These are phyloP conservation scores for Sarcodon aspratus DNA, from an alignment of 768 basidiomycete species.

Conservation along the genomic window DNA sequence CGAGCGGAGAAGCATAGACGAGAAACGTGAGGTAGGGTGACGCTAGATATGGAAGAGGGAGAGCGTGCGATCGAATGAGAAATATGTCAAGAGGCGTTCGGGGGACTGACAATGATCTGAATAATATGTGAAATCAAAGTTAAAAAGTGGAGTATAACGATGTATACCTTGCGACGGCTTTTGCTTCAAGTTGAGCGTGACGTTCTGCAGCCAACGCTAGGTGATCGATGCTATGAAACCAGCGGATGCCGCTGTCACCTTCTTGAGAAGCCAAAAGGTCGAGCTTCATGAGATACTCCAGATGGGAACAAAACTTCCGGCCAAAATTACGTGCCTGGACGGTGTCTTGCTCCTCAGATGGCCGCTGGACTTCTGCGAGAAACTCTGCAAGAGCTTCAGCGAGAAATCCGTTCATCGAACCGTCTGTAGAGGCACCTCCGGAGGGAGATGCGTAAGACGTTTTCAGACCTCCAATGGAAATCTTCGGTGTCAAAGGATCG, in stretches of 20 bases:
- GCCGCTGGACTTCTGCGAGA: conserved; percentile 47
- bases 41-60: conserved; percentile 64
- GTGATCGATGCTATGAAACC: conserved; percentile 62
- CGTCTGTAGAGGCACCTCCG: conserved; percentile 24
- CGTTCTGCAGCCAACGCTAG: conserved; percentile 36
- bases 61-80: conserved; percentile 49
- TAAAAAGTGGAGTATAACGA: conserved; percentile 6
- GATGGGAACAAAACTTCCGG: conserved; percentile 35
- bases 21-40: conserved; percentile 66
- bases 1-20: conserved; percentile 53
- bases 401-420: conserved; percentile 55
- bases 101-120: conserved; percentile 26
- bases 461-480: conserved; percentile 48
- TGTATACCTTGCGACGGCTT: conserved; percentile 37
- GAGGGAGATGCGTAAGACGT: conserved; percentile 59
- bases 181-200: conserved; percentile 43
- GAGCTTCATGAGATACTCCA: conserved; percentile 61
- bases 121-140: not conserved
- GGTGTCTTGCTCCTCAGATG: conserved; percentile 36
- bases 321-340: conserved; percentile 40
- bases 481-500: conserved; percentile 22
- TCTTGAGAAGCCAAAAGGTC: conserved; percentile 55
- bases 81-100: conserved; percentile 60
- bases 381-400: conserved; percentile 43
- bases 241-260: conserved; percentile 53